Conservation (phyloP, 2,329 filamentous ascomycete species). For the Teratosphaeria zuluensis region DNA sequence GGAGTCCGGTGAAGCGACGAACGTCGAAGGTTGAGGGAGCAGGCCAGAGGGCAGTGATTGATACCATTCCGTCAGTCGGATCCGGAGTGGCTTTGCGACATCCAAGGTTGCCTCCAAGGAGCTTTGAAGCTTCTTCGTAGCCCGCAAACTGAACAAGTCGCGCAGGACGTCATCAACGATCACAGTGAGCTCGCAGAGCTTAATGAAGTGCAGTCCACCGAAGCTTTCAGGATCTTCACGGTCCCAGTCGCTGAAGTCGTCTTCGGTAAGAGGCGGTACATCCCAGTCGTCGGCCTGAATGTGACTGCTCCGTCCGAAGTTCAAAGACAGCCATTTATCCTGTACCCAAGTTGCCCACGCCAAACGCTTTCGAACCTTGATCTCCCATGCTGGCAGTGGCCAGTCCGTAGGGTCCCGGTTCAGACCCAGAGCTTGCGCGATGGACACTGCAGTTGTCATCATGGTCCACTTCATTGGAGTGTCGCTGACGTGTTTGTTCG, state of each 20-base stretch:
- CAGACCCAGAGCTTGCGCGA: slow-evolving; percentile 50
- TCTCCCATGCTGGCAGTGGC: slow-evolving; percentile 55
- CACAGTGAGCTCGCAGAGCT: slow-evolving; percentile 42
- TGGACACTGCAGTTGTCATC: slow-evolving; percentile 35
- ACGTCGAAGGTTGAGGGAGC: slow-evolving; percentile 8
- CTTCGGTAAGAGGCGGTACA: slow-evolving; percentile 34
- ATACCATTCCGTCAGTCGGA: slow-evolving; percentile 42
- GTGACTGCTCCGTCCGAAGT: slow-evolving; percentile 49
- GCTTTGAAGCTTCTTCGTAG: slow-evolving; percentile 35
- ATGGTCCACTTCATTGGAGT: slow-evolving; percentile 26
- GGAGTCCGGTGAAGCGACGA: slow-evolving; percentile 9
- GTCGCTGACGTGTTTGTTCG: slow-evolving; percentile 25
- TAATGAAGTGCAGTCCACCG: slow-evolving; percentile 36
- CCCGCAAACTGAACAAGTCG: slow-evolving; percentile 25
- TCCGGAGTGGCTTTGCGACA: slow-evolving; percentile 40
- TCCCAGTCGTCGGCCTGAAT: slow-evolving; percentile 48
- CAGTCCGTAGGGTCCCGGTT: slow-evolving; percentile 53
- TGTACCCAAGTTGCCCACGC: slow-evolving; percentile 59
- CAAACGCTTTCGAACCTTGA: slow-evolving; percentile 49
- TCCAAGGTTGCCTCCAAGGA: slow-evolving; percentile 33
- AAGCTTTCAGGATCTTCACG: slow-evolving; percentile 1
- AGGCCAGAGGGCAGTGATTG: slow-evolving; percentile 32
- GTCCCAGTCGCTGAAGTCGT: slow-evolving; percentile 33
- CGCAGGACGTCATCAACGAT: slow-evolving; percentile 44
- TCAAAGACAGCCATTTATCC: slow-evolving; percentile 52